phyloP scores from a whole-genome alignment of 1,139 yeast genomes.

The Meyerozyma elateridarum region DNA sequence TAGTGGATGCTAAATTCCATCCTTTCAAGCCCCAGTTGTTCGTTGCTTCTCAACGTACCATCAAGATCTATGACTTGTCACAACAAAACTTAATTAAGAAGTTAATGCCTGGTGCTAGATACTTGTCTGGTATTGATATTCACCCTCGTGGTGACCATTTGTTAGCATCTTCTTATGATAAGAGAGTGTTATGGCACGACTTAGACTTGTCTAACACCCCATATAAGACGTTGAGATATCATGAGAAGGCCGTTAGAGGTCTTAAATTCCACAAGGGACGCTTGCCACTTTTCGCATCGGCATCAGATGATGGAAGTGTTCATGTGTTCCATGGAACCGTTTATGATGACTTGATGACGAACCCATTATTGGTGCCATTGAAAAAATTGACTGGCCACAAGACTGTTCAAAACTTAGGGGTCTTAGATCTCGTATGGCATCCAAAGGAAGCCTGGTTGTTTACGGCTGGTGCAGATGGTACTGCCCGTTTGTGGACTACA shows the following conservation, averaged over 20 bases:
- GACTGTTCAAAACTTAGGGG: constrained; percentile 75
- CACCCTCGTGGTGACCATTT: constrained; percentile 97
- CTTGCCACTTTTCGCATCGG: constrained; percentile 88
- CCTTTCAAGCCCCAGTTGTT: constrained; percentile 93
- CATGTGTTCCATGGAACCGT: constrained; percentile 97
- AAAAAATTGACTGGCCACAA: constrained; percentile 94
- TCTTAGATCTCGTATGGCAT: constrained; percentile 91
- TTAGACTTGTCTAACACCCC: constrained; percentile 86
- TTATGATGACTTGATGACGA: constrained; percentile 92
- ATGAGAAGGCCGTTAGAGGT: constrained; percentile 88
- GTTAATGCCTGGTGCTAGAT: constrained; percentile 90
- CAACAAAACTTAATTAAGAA: constrained; percentile 81
- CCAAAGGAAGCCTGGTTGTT: constrained; percentile 98
- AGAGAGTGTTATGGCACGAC: constrained; percentile 97
- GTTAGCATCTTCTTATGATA: constrained; percentile 88
- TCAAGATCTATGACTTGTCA: constrained; percentile 84
- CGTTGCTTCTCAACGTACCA: constrained; percentile 90
- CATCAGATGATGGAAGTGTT: constrained; percentile 92
- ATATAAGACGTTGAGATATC: constrained; percentile 91
- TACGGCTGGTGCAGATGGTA: constrained; percentile 97
- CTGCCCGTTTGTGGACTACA: constrained; percentile 95
- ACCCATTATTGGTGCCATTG: constrained; percentile 92
- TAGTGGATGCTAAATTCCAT: constrained; percentile 95
- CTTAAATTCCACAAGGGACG: constrained; percentile 81
- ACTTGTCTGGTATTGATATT: constrained; percentile 87